Conservation (phyloP, 805 yeast genomes). For the Jamesozyma jinghongensis region DNA sequence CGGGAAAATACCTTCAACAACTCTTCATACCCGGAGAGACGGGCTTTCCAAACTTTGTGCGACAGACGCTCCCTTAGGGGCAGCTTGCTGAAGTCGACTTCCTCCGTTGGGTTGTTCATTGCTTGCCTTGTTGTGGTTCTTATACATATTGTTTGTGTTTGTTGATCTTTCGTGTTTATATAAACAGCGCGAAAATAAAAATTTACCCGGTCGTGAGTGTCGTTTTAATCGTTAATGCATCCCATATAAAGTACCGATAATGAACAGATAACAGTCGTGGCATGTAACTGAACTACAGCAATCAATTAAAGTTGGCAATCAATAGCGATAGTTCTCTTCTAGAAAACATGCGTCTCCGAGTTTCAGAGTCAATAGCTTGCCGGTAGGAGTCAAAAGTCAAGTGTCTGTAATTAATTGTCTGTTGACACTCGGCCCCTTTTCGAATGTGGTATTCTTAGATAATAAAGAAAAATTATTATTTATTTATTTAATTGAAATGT, state of each 20-base stretch:
- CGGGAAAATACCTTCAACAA: conserved; percentile 41
- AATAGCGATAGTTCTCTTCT: no score
- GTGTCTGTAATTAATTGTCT: no score
- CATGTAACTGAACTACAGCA: no score
- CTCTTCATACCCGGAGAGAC: conserved; percentile 72
- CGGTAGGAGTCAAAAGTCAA: no score
- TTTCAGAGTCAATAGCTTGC: no score
- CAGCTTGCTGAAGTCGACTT: conserved; percentile 51
- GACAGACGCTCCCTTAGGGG: conserved; percentile 57
- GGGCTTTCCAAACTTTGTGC: conserved; percentile 82
- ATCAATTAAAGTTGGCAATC: no score
- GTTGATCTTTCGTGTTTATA: no score
- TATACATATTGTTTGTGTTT: neutral
- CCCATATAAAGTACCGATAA: no score
- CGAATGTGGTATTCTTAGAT: no score
- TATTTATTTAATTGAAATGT: neutral
- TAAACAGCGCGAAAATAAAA: neutral
- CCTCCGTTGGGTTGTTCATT: conserved; percentile 27
- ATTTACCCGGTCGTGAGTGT: neutral
- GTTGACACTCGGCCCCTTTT: no score
- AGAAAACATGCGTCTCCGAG: no score
- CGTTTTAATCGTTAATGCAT: neutral
- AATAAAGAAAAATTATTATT: neutral
- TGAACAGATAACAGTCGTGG: no score
- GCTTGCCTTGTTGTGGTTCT: neutral